Conservation (phyloP, 2,329 filamentous ascomycete genomes). For the Cytospora chrysosperma region DNA sequence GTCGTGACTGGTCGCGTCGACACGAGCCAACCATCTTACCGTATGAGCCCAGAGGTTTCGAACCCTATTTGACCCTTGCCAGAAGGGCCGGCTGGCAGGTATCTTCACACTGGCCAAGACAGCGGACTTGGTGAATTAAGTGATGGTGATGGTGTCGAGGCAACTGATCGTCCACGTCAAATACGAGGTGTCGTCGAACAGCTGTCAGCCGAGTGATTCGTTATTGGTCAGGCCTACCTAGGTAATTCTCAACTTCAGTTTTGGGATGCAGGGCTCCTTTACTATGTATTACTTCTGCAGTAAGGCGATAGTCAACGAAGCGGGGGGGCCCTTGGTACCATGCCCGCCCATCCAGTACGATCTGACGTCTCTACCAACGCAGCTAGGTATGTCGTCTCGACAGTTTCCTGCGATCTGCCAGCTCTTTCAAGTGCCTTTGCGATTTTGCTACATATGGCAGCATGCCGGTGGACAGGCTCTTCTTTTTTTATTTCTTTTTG, state of each 20-base stretch:
- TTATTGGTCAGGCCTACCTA: conserved; percentile 17
- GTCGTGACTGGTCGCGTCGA: background rate
- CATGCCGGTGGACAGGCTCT: background rate
- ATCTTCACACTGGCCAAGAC: conserved; percentile 7
- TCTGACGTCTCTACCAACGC: too few species aligned
- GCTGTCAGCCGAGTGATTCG: conserved; percentile 15
- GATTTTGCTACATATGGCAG: background rate
- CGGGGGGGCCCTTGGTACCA: conserved; percentile 16
- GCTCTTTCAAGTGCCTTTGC: background rate
- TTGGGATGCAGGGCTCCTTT: background rate
- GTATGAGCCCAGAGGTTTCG: background rate
- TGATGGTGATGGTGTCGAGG: conserved; percentile 20
- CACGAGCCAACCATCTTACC: too few species aligned
- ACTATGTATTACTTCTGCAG: background rate
- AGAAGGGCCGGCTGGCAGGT: background rate
- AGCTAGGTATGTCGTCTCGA: background rate
- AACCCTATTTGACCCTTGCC: background rate
- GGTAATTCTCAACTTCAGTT: conserved; percentile 9
- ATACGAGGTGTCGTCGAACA: conserved; percentile 19
- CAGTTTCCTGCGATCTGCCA: background rate
- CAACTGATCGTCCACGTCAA: conserved; percentile 15
- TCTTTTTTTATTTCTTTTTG: background rate
- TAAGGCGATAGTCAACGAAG: conserved; percentile 7
- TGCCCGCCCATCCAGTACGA: background rate
- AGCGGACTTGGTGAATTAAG: background rate